Conservation (phyloP, 805 yeast genomes). For the Torulaspora quercuum region DNA sequence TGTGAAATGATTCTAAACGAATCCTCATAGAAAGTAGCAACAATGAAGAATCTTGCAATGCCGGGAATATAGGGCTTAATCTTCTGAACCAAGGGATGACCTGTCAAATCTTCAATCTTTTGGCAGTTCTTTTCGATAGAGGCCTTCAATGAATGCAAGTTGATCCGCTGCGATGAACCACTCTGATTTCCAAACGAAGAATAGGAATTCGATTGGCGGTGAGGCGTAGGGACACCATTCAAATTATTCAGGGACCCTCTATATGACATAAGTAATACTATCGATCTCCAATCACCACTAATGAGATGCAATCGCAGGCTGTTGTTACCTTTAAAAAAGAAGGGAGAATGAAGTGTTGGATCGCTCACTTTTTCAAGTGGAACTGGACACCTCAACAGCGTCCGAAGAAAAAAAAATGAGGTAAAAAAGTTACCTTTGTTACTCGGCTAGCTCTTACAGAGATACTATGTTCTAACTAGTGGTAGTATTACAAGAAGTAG, state of each 20-base stretch:
- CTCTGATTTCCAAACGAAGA: slow-evolving; percentile 8
- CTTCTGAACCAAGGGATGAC: slow-evolving; percentile 43
- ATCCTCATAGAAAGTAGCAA: slow-evolving; percentile 91
- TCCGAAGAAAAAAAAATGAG: neutral
- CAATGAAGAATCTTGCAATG: slow-evolving; percentile 84
- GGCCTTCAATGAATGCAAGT: slow-evolving; percentile 5
- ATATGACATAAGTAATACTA: slow-evolving; percentile 21
- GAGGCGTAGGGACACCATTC: slow-evolving; percentile 19
- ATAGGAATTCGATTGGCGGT: slow-evolving; percentile 17
- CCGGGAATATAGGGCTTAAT: slow-evolving; percentile 77
- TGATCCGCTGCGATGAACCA: slow-evolving; percentile 5
- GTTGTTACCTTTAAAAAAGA: too few species aligned
- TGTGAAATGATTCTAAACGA: slow-evolving; percentile 77
- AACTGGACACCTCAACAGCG: slow-evolving; percentile 4
- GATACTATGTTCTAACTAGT: slow-evolving; percentile 1
- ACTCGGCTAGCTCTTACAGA: slow-evolving; percentile 8
- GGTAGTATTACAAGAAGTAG: slow-evolving; percentile 41
- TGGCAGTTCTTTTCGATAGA: slow-evolving; percentile 48
- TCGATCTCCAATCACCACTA: neutral
- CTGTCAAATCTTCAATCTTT: slow-evolving; percentile 53
- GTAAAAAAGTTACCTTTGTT: slow-evolving; percentile 7
- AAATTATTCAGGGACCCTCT: slow-evolving; percentile 23
- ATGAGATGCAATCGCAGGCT: slow-evolving; percentile 6
- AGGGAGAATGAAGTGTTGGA: too few species aligned
- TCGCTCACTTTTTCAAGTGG: too few species aligned